Conservation (phyloP, 768 basidiomycete genomes). For the Auriscalpium vulgare region DNA sequence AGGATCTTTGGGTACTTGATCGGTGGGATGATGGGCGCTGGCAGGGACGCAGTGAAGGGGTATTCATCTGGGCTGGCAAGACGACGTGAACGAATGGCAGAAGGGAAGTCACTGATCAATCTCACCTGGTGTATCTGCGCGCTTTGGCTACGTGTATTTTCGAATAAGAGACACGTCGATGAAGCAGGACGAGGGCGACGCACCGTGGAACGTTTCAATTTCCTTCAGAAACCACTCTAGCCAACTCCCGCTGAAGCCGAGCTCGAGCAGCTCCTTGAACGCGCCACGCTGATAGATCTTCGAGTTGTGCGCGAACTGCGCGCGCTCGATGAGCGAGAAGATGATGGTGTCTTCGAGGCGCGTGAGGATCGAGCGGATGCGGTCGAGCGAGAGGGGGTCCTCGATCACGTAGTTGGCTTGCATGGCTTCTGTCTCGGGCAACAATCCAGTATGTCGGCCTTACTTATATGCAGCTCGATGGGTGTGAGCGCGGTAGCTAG, state of each 20-base stretch:
- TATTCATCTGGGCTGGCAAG: slow-evolving; percentile 87
- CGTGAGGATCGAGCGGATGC: slow-evolving; percentile 78
- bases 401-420: slow-evolving; percentile 56
- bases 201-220: slow-evolving; percentile 92
- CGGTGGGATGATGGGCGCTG: slow-evolving; percentile 70
- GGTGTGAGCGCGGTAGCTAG: too few relatives aligned
- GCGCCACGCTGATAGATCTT: slow-evolving; percentile 77
- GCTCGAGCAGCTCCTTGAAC: slow-evolving; percentile 67
- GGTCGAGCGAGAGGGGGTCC: slow-evolving; percentile 81
- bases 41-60: slow-evolving; percentile 82
- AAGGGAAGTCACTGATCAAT: background rate
- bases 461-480: too few relatives aligned
- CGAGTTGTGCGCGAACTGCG: slow-evolving; percentile 92
- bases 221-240: slow-evolving; percentile 97
- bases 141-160: slow-evolving; percentile 76
- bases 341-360: slow-evolving; percentile 99
- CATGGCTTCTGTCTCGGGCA: slow-evolving; percentile 8
- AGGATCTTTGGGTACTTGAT: slow-evolving; percentile 71
- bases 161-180: background rate
- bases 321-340: slow-evolving; percentile 93
- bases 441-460: too few relatives aligned
- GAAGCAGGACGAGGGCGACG: background rate
- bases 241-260: slow-evolving; percentile 83
- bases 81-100: background rate
- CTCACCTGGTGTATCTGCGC: slow-evolving; percentile 85